A percentile compares a stretch with the other conserved stretches of the same genome.
Evolutionary conservation across 805 yeast species (phyloP).

Genomic region (Scheffersomyces lignosus): DNA sequence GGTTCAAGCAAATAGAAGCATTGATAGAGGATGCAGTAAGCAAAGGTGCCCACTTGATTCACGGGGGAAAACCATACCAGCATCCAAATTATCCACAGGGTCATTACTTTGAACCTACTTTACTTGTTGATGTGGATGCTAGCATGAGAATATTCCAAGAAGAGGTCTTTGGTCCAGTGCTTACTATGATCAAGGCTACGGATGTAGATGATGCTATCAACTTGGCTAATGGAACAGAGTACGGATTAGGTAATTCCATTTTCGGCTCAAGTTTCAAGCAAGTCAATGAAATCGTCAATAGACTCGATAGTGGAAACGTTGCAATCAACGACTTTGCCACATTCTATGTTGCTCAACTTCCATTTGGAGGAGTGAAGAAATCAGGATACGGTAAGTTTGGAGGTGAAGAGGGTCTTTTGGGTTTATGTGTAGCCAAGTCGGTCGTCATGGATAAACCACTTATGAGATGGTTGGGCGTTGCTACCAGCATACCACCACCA

Average conservation of each 20-base stretch:
- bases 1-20: constrained; percentile 67
- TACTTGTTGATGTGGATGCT: constrained; percentile 76
- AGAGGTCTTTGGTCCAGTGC: constrained; percentile 94
- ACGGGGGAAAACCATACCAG: constrained; percentile 76
- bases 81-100: constrained; percentile 97
- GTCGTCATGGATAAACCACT: constrained; percentile 83
- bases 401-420: constrained; percentile 94
- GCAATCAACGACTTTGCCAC: constrained; percentile 98
- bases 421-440: constrained; percentile 83
- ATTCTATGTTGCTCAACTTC: constrained; percentile 90
- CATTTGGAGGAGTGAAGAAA: constrained; percentile 92
- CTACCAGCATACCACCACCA: constrained; percentile 83
- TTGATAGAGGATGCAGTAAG: constrained; percentile 72
- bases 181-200: constrained; percentile 74
- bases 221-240: constrained; percentile 80
- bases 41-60: constrained; percentile 75
- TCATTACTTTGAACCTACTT: constrained; percentile 88
- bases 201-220: constrained; percentile 65
- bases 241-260: constrained; percentile 90
- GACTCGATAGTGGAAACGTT: constrained; percentile 81
- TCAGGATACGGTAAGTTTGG: constrained; percentile 98
- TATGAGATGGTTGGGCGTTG: constrained; percentile 52
- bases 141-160: constrained; percentile 76
- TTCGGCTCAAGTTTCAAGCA: constrained; percentile 66
- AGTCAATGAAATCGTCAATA: constrained; percentile 62